Evolutionary conservation across 495 filamentous ascomycete genomes (phyloP), one percentile per base, ranked within the genome.

Genomic region (Recurvomyces mirabilis): DNA sequence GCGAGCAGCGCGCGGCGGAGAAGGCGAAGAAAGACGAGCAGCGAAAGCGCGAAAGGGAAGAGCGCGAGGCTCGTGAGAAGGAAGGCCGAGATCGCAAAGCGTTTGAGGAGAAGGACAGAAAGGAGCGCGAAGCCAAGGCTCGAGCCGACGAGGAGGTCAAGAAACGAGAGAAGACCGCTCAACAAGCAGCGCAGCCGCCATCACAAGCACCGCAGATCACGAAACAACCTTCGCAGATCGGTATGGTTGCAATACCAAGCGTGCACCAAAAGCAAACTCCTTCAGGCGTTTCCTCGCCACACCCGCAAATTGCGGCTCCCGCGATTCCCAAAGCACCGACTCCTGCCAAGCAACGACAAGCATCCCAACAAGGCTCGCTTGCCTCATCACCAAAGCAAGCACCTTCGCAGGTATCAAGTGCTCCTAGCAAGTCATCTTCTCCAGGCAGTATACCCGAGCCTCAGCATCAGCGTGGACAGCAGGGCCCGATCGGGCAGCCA

Each of bases 311-410:
- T 49, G 80, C 85, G 17, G 88, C 84, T 4, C 88, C 91, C 4
- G 77, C 76, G 28, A 64, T 93, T 30, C 81, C 89, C 1, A 94
- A 94, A 60, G 77, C 77, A 31, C 75, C 85, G 3, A 88, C 85
- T 18, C 84, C 87, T 12, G 41, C 35, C 15, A 78, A 73, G 34
- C 68, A 74, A 25, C 78, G 87, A 14, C 84, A 87, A 44, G 55
- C 74, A 19, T 94, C 89, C 12, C 84, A 89, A 42, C 86, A 94
- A 60, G 84, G 77, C 23, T 82, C 83, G 18, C 77, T 74, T 57
- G 72, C 63, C 31, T 83, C 76, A 7, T 83, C 82, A 38, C 82
- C 76, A 33, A 82, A 72, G 60, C 79, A 67, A 28, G 68, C 67
- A 15, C 73, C 64, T 62, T 68, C 54, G 59, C 70, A 58, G 56